Evolutionary conservation across 768 basidiomycete species (phyloP), one percentile per base, ranked within the genome.

Genomic region (Agrocybe pediades): DNA sequence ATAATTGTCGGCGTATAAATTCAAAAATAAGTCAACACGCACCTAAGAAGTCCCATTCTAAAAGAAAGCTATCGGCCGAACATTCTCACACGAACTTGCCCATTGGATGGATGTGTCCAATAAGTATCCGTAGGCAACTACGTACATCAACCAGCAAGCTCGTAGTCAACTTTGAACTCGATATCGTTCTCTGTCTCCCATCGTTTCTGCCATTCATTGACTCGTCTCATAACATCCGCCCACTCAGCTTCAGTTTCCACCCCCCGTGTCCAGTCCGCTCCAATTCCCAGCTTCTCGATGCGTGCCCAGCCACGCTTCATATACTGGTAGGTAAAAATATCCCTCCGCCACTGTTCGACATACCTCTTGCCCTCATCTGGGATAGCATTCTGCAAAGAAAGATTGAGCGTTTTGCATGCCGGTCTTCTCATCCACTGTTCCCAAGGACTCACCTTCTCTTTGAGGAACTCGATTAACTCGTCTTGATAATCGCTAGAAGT

Each of bases 211-310:
- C 82, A 82, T 48, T 63, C 68, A 36, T 76, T 73, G 23, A 84
- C 60, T 44, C 78, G 68, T 26, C 56, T 41, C 79, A 84, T 78
- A 51, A 83, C 51, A 24, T 73, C 68, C 1, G 71, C 74, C 82
- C 82, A 83, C 56, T 83, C 69, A 19, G 66, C 72, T 67, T 82
- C 83, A 1, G 75, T 80, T 64, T 71, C 68, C 9, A 80, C 74
- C n/a, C 74, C 79, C 17, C 70, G 65, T 25, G 83, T 60, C 82
- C 82, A 83, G 50, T 69, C 62, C 15, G 64, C 61, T 44, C 70
- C 68, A 36, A 60, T 56, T 1, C 77, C 80, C 2, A 72, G 65
- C 21, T 60, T 63, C 59, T 80, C 77, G 9, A 81, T 74, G 7
- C 76, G 66, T 42, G 63, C 65, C 82, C 84, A 84, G 1, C 74